phyloP scores from a whole-genome alignment of 331 rosid species.

The Arachis monticola region DNA sequence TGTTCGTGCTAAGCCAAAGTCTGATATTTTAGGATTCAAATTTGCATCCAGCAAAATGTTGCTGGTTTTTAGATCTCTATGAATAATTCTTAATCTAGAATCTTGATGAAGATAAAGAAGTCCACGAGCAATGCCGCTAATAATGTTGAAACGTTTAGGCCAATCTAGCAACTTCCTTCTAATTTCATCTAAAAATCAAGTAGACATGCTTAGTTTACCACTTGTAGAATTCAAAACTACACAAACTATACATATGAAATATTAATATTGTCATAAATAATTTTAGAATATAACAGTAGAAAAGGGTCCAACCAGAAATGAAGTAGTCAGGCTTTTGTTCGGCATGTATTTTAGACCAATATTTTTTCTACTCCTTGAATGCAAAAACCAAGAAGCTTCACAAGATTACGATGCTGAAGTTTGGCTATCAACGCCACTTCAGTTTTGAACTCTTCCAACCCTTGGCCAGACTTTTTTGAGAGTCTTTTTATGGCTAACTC shows the following conservation, averaged over 20 bases:
- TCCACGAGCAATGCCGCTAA: not conserved
- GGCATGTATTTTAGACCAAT: not conserved
- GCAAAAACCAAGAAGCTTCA: not conserved
- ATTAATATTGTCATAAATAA: not conserved
- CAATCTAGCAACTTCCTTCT: not conserved
- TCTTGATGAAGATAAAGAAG: conserved; percentile 3
- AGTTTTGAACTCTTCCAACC: not conserved
- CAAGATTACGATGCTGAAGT: not conserved
- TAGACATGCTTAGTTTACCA: not conserved
- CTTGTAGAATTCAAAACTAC: not conserved
- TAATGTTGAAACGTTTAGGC: not conserved
- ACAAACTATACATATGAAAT: not conserved
- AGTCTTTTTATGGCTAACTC: not conserved
- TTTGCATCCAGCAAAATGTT: not conserved
- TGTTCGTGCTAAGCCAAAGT: not conserved
- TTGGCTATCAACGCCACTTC: not conserved
- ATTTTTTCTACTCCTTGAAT: not conserved
- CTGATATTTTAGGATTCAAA: not conserved
- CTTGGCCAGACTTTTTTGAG: not conserved
- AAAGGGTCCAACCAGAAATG: not conserved
- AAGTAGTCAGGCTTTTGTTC: not conserved
- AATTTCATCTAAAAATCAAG: not conserved
- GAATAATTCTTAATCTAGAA: not conserved
- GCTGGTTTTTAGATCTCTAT: not conserved
- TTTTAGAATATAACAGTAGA: not conserved